Conservation (phyloP, 192 early-diverging fungal genomes). For the Phlyctochytrium bullatum region DNA sequence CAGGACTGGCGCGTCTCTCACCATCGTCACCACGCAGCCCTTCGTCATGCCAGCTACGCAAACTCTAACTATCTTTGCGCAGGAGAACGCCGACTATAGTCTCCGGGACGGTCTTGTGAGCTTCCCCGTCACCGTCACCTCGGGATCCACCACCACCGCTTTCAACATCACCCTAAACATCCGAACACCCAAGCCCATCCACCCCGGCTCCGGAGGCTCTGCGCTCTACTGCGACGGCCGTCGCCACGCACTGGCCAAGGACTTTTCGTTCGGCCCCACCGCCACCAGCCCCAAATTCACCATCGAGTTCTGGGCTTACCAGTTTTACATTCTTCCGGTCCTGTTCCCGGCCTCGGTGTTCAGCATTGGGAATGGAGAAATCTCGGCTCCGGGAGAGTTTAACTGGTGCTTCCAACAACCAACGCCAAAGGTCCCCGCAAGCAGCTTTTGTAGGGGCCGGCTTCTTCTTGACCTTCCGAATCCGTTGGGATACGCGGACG, state of each 20-base stretch:
- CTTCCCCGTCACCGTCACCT: background rate
- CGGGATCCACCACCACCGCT: background rate
- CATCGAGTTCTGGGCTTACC: background rate
- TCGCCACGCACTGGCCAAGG: background rate
- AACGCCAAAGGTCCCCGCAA: background rate
- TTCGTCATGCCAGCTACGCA: background rate
- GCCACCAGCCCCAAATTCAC: background rate
- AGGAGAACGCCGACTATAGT: background rate
- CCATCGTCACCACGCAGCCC: background rate
- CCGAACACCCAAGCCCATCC: background rate
- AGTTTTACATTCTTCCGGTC: background rate
- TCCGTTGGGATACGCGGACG: background rate
- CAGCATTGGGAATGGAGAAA: background rate
- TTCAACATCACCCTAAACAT: background rate
- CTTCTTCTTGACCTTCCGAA: slow-evolving; percentile 6
- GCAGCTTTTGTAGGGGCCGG: background rate
- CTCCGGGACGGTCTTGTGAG: background rate
- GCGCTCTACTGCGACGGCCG: background rate
- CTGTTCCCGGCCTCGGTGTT: background rate
- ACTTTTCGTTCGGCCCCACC: background rate
- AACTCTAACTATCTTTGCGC: background rate
- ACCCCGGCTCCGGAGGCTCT: background rate
- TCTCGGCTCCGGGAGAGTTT: background rate
- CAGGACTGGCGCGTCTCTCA: background rate
- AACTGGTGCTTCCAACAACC: slow-evolving; percentile 1